Base-by-base conservation (phyloP, 192 early-diverging fungal species). In the Umbelopsis sp. region DNA sequence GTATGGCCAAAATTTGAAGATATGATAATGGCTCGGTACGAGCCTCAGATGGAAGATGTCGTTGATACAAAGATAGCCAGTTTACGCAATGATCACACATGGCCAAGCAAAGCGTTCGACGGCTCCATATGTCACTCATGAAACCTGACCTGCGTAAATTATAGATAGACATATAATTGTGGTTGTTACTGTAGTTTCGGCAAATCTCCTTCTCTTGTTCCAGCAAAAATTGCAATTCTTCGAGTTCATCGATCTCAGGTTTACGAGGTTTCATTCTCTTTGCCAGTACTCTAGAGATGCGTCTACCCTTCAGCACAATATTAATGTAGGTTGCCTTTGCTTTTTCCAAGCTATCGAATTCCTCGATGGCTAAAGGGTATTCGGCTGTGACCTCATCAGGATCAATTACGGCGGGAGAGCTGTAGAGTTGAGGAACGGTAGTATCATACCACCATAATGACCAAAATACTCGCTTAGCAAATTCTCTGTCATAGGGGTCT, bases 381-480 rank as follows among this genome's bases (percentile, higher is more conserved):
- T 75, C 74, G 7, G 70, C 52, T 23, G 20, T 44, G 50, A 75
- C 70, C 15, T 67, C 64, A 2, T 55, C 64, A 3, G 33, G 64
- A 16, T 48, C 27, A 23, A 75, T 75, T 1, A 69, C 50, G 2
- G 69, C 33, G 0, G 49, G 64, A 21, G 70, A 61, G 22, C 50
- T 65, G 35, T 69, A 67, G 11, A 75, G 53, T 4, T 75, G 74
- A 0, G 74, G 69, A 1, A 75, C 61, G 13, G 70, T 71, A 1
- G 69, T 65, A 21, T 75, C 74, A 67, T 66, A 71, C 25, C 70
- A 75, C 74, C 74, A 75, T 9, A 75, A 64, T 0, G 74, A 67
- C 74, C 74, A 75, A 35, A 75, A 75, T 2, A 75, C 52, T 0
- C 74, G 61, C 58, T 75, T 75, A 16, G 74, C 69, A 35, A 71